Percentiles rank a stretch among this genome's conserved stretches.
phyloP scores from a whole-genome alignment of 1,284 basidiomycete genomes.

The Hypsizygus ulmarius region DNA sequence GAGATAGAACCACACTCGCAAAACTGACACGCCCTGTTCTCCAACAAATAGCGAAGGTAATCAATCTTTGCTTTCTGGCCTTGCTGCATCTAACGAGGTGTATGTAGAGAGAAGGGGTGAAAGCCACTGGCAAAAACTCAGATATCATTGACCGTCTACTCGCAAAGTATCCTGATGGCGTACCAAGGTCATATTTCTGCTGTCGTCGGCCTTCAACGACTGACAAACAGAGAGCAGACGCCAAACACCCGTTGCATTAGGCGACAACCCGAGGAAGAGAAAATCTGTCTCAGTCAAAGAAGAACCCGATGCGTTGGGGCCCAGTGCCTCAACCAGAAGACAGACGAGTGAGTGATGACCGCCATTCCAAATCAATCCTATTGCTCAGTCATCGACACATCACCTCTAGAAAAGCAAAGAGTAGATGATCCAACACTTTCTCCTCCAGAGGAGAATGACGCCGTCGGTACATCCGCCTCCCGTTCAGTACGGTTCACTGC shows the following conservation, averaged over 20 bases:
- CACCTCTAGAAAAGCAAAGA: not conserved
- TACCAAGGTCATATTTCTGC: slow-evolving; percentile 16
- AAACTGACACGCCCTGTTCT: slow-evolving; percentile 13
- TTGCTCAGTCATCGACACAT: too few relatives aligned
- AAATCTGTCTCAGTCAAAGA: not conserved
- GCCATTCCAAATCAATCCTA: too few relatives aligned
- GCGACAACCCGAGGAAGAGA: not conserved
- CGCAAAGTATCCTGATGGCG: slow-evolving; percentile 24
- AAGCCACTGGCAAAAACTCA: slow-evolving; percentile 28
- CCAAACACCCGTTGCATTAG: not conserved
- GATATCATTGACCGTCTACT: slow-evolving; percentile 28
- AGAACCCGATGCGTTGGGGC: too few relatives aligned
- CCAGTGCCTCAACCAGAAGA: not conserved
- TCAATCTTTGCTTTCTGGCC: not conserved
- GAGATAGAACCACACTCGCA: slow-evolving; percentile 11
- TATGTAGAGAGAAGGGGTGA: slow-evolving; percentile 24
- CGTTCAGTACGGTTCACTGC: not conserved
- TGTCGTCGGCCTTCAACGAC: not conserved
- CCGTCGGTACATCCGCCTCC: not conserved
- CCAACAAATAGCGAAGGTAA: slow-evolving; percentile 18
- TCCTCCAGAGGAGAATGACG: not conserved
- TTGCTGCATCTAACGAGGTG: not conserved
- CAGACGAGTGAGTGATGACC: not conserved
- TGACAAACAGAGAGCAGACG: not conserved
- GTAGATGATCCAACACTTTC: not conserved